Conservation (phyloP, 257 asterid species). For the Thymus mandschuricus region DNA sequence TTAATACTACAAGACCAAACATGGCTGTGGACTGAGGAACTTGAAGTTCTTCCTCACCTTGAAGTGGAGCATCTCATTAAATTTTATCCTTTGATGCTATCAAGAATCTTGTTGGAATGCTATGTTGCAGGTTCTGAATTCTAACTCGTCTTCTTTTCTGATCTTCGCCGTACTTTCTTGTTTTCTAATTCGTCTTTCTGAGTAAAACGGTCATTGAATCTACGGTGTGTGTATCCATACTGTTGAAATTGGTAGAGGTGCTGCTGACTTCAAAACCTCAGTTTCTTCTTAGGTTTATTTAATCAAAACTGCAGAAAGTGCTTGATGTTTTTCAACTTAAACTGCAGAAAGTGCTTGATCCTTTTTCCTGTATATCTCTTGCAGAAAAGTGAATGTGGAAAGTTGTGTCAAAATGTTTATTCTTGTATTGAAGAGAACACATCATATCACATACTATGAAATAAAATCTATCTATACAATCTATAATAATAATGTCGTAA, state of each 20-base stretch:
- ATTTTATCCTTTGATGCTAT: slow-evolving; percentile 79
- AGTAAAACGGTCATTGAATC: too few species aligned
- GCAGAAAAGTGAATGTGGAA: too few species aligned
- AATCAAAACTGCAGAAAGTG: not conserved
- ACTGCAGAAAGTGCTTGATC: too few species aligned
- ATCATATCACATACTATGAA: too few species aligned
- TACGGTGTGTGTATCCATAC: too few species aligned
- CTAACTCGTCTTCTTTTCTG: slow-evolving; percentile 9
- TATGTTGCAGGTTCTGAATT: slow-evolving; percentile 74
- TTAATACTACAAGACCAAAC: slow-evolving; percentile 71
- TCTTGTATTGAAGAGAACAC: too few species aligned
- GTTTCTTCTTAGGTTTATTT: not conserved
- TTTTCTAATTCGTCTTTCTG: too few species aligned
- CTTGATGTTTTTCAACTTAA: too few species aligned
- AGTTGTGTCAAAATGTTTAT: too few species aligned
- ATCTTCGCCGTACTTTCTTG: slow-evolving; percentile 17
- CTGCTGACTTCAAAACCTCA: not conserved
- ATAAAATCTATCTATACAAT: too few species aligned
- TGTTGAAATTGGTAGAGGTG: slow-evolving; percentile 4
- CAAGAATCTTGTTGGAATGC: slow-evolving; percentile 87
- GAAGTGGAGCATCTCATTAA: slow-evolving; percentile 63
- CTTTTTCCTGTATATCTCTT: too few species aligned
- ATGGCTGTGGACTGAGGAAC: slow-evolving; percentile 84
- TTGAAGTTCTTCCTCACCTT: slow-evolving; percentile 76
- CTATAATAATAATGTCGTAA: too few species aligned